phyloP scores from a whole-genome alignment of 306 rosid species.

The Arachis hypogaea region DNA sequence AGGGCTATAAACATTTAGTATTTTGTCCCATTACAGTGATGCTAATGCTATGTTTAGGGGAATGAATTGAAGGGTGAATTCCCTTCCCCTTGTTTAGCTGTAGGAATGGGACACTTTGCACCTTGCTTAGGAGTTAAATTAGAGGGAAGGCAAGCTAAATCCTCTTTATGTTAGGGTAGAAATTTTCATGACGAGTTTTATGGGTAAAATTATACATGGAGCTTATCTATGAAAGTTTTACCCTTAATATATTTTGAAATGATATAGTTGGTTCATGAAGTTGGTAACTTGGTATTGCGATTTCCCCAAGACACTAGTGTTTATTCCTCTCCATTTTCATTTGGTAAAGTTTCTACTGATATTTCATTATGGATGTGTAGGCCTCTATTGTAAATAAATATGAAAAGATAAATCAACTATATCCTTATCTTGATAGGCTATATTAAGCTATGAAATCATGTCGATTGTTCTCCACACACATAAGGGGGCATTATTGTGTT shows the following conservation, averaged over 20 bases:
- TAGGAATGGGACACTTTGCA: constrained; percentile 2
- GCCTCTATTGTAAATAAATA: constrained; percentile 1
- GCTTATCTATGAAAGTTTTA: no score
- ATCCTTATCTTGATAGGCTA: not conserved
- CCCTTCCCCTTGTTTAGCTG: constrained; percentile 14
- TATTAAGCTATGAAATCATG: constrained; percentile 28
- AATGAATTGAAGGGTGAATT: constrained; percentile 13
- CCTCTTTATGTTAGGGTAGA: not conserved
- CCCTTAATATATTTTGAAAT: no score
- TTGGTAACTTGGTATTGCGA: constrained; percentile 10
- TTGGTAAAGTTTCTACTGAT: constrained; percentile 20
- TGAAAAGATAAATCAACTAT: constrained; percentile 5
- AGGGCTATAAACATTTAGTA: not conserved
- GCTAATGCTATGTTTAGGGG: constrained; percentile 25
- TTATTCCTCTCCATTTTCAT: not conserved
- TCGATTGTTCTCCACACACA: constrained; percentile 5
- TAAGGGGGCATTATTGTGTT: not conserved
- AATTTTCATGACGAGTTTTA: no score
- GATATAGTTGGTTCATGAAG: not conserved
- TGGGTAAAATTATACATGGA: no score
- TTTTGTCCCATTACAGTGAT: not conserved
- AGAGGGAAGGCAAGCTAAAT: not conserved
- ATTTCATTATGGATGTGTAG: constrained; percentile 25
- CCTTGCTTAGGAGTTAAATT: constrained; percentile 10
- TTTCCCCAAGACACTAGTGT: constrained; percentile 24